Base-by-base conservation (phyloP, 2,329 filamentous ascomycete species). In the Ophiocordyceps polyrhachis-furcata region DNA sequence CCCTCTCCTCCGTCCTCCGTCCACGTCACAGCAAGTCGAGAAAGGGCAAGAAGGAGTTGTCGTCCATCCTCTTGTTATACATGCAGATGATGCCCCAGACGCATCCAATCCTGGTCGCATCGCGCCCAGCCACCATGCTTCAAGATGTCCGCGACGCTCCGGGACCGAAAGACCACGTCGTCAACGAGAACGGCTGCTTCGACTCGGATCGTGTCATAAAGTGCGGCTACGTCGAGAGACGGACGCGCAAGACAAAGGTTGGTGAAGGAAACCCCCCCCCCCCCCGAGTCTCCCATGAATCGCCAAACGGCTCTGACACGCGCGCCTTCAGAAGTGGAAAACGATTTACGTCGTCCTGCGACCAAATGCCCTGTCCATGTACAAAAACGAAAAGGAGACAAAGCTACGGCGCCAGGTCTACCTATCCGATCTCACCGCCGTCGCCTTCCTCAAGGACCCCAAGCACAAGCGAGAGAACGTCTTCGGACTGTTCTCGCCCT, bases 171-270 rank as follows among this genome's bases (percentile, higher is more conserved):
- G 17, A 17, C 35, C n/a, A 38, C 17, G 35, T 38, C n/a, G 35
- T 38, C 9, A 93, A 89, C 58, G 81, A 93, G 62, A 88, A 93
- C 62, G 91, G 91, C 49, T 91, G 86, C 62, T 98, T 94, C 60
- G 88, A 91, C 56, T 93, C 93, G 56, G 91, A 98, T 62, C 81
- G 87, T 43, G 84, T 96, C 45, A 74, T 96, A 60, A 96, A 93
- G 66, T 79, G 81, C 46, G 88, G 89, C 47, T 82, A 81, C 52
- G 79, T 94, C 37, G 74, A 83, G 57, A 93, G 93, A 64, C 78
- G 89, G 52, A 93, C 87, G 17, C 82, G 88, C 55, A 94, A 89
- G 68, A 96, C 89, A 48, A 94, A 93, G 79, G 85, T 87, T n/a
- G 40, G 29, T 44, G 21, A 23, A 23, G 6, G 21, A 17, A 53